These are phyloP conservation scores for Cubamyces lactineus DNA, from an alignment of 768 basidiomycete genomes.

Conservation along the genomic window DNA sequence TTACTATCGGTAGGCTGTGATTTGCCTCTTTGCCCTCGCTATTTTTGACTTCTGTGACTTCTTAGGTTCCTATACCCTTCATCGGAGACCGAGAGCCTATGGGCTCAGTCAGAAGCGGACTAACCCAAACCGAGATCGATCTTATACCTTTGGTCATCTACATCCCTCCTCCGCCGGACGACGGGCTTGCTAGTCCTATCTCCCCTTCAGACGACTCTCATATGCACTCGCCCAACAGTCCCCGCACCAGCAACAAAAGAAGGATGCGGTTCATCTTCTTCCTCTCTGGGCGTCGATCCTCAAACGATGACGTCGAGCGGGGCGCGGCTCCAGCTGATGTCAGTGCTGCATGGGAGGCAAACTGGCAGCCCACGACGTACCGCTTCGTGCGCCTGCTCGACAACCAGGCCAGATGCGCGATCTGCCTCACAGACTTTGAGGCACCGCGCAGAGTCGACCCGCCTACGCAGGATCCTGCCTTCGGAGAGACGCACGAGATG, in stretches of 20 bases:
- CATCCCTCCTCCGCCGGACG: constrained; percentile 10
- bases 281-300: background rate
- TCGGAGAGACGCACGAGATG: background rate
- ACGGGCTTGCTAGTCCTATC: constrained; percentile 1
- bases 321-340: background rate
- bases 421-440: constrained; percentile 83
- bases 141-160: constrained; percentile 16
- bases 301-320: background rate
- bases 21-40: too few species aligned
- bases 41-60: too few species aligned
- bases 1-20: background rate
- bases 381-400: constrained; percentile 81
- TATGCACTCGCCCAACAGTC: background rate
- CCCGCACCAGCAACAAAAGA: background rate
- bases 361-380: constrained; percentile 74
- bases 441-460: constrained; percentile 52
- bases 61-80: too few species aligned
- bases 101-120: background rate
- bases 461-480: too few species aligned
- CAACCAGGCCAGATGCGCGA: constrained; percentile 83
- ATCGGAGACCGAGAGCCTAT: too few species aligned
- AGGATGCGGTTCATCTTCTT: constrained; percentile 11
- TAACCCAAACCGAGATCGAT: constrained; percentile 6
- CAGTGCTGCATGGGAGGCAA: constrained; percentile 62
- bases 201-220: background rate